These are phyloP conservation scores for Sugiyamaella qingdaonensis DNA, from an alignment of 805 yeast genomes.

Conservation along the genomic window DNA sequence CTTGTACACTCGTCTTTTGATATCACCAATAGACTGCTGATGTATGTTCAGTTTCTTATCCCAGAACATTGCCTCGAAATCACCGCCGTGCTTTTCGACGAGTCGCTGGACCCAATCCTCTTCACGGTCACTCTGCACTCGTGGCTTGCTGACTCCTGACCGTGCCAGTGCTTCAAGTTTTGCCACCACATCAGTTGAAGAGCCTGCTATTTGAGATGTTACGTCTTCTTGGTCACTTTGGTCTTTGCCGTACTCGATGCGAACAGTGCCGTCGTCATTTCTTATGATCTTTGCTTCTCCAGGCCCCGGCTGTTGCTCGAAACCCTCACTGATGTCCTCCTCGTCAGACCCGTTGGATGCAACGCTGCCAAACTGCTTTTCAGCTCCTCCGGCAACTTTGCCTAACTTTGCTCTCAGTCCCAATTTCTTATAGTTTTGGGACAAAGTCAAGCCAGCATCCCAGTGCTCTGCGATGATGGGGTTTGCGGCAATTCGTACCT, in stretches of 20 bases:
- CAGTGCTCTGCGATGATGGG: constrained; percentile 85
- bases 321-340: constrained; percentile 30
- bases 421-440: constrained; percentile 79
- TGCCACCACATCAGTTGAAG: constrained; percentile 54
- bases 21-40: constrained; percentile 83
- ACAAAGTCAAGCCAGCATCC: constrained; percentile 76
- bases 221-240: constrained; percentile 30
- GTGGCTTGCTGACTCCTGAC: constrained; percentile 41
- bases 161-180: constrained; percentile 63
- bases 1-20: constrained; percentile 63
- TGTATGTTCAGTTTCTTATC: constrained; percentile 77
- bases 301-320: background rate
- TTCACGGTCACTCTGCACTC: constrained; percentile 68
- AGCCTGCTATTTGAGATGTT: constrained; percentile 23
- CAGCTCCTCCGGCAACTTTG: constrained; percentile 75
- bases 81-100: constrained; percentile 77
- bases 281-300: constrained; percentile 66
- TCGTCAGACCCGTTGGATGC: constrained; percentile 28
- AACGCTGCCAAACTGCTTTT: constrained; percentile 37
- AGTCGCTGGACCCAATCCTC: constrained; percentile 62
- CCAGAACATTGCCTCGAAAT: constrained; percentile 87
- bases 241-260: constrained; percentile 60
- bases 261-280: constrained; percentile 63
- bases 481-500: constrained; percentile 62
- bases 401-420: constrained; percentile 72